Evolutionary conservation across 78 protist genomes (phyloP).

Genomic region (Monocercomonoides exilis): DNA sequence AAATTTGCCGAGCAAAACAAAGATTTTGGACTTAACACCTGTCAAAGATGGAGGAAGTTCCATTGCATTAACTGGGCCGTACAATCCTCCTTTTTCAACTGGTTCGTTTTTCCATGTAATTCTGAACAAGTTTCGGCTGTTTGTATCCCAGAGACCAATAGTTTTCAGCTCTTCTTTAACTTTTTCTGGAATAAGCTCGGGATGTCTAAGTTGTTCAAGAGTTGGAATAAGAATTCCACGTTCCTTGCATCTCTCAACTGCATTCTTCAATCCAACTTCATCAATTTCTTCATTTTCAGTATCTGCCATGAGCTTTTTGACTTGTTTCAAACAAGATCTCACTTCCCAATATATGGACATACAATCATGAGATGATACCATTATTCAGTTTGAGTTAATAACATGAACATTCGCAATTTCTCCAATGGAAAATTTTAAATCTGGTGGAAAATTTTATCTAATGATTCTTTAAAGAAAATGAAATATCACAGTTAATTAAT

Average conservation of each 20-base stretch:
- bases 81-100: neutral
- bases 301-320: neutral
- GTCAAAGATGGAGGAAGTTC: constrained; percentile 29
- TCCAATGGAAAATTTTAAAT: no score
- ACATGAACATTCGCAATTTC: no score
- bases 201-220: constrained; percentile 27
- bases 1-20: constrained; percentile 29
- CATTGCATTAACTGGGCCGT: constrained; percentile 6
- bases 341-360: no score
- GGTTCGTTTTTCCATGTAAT: constrained; percentile 42
- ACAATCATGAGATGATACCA: no score
- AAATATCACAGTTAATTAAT: no score
- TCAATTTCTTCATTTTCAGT: neutral
- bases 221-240: constrained; percentile 31
- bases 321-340: neutral
- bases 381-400: no score
- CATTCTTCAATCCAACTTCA: neutral
- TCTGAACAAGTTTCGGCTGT: constrained; percentile 36
- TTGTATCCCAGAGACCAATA: constrained; percentile 16
- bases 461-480: no score
- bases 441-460: no score
- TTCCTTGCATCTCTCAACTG: constrained; percentile 19
- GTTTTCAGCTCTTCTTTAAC: neutral
- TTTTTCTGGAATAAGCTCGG: constrained; percentile 28
- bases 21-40: constrained; percentile 22